phyloP scores from a whole-genome alignment of 345 rosid genomes.

The Bruguiera sexangula region DNA sequence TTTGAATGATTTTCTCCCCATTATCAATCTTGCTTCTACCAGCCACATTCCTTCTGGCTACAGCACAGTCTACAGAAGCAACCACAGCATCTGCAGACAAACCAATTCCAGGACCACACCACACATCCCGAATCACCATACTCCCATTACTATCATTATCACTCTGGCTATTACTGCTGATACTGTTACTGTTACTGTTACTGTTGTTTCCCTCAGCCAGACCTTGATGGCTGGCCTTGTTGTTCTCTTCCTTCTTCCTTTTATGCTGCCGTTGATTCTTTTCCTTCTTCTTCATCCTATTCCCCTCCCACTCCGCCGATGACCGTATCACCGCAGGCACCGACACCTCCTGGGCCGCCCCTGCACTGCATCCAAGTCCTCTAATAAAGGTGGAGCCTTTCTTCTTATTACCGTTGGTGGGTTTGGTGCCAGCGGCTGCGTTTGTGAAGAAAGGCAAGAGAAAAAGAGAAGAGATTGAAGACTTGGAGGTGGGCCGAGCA shows the following conservation, averaged over 20 bases:
- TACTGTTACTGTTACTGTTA: neutral
- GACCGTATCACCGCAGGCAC: constrained; percentile 74
- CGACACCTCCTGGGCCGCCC: constrained; percentile 76
- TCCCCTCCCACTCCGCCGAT: constrained; percentile 78
- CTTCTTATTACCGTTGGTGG: constrained; percentile 34
- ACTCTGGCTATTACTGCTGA: neutral
- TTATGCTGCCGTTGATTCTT: constrained; percentile 31
- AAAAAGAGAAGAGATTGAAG: constrained; percentile 49
- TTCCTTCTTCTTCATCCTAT: constrained; percentile 49
- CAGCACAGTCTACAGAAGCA: constrained; percentile 60
- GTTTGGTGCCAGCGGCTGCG: constrained; percentile 2
- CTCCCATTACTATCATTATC: constrained; percentile 11
- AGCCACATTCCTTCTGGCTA: constrained; percentile 49
- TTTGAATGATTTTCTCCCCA: constrained; percentile 40
- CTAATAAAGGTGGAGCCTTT: constrained; percentile 55
- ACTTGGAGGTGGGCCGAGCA: constrained; percentile 37
- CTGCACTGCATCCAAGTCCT: constrained; percentile 71
- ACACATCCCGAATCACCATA: constrained; percentile 64
- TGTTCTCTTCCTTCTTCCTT: constrained; percentile 31
- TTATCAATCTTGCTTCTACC: constrained; percentile 67
- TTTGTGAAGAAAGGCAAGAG: constrained; percentile 31
- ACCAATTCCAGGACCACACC: constrained; percentile 95
- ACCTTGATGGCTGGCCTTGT: constrained; percentile 1
- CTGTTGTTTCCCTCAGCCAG: constrained; percentile 1
- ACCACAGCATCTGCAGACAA: constrained; percentile 68